Evolutionary conservation across 306 rosid genomes (phyloP), one percentile per base, ranked within the genome.

Genomic region (Inga laurina): DNA sequence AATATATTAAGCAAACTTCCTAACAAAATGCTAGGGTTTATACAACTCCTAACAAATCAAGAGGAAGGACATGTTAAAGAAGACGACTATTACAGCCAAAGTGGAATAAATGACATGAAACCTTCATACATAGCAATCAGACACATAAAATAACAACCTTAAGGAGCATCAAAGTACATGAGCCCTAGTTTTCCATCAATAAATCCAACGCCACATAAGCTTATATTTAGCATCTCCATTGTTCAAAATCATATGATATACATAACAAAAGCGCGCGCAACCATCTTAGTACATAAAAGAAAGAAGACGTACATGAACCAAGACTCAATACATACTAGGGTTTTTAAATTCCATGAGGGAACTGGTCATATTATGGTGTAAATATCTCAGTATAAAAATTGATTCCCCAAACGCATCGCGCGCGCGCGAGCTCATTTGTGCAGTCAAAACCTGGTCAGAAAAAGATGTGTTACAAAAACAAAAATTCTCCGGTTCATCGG

Each of bases 111-210:
- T 52, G 41, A 4, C 65, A 51, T 5, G 32, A 74, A 62, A 79
- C 49, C 82, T 30, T 43, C 24, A 45, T 14, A 75, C 10, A 52
- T 5, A 49, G 59, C 44, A 14, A 62, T 81, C 74, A 46, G 64
- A 30, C 79, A 71, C 92, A 90, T 85, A 84, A 84, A 87, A 88
- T 90, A 59, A 75, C 76, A 76, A 66, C 54, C 39, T 65, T 59
- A 4, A 30, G 7, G 27, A 51, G 66, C 22, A 35, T 59, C 48
- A 76, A 88, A 80, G 69, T 12, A 76, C 61, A 68, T 2, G 80
- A 91, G 88, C 91, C 93, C 91, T 91, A 90, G 85, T 43, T 83
- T 86, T 56, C 70, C 79, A 66, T 78, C 84, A 77, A 76, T 66
- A 32, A 56, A 82, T 54, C 27, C 39, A 77, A 35, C 70, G 67